A percentile compares a stretch with the other conserved stretches of the same genome.
These are phyloP conservation scores for Nemania abortiva DNA, from an alignment of 2,329 filamentous ascomycete genomes.

Conservation along the genomic window DNA sequence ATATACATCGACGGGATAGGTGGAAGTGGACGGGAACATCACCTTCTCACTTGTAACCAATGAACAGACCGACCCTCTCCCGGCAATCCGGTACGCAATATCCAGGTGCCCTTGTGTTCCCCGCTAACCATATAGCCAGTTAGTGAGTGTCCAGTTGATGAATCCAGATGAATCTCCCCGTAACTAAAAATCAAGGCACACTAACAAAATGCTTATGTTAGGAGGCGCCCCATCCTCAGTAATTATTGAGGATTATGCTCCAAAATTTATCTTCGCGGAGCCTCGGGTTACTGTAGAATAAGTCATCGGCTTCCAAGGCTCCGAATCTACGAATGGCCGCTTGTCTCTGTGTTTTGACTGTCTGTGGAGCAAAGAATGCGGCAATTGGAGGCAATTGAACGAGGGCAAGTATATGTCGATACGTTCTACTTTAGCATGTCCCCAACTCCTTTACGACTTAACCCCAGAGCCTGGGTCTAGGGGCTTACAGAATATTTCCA, in stretches of 20 bases:
- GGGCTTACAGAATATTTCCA: not conserved
- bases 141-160: slow-evolving; percentile 14
- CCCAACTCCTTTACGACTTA: not conserved
- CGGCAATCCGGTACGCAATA: slow-evolving; percentile 27
- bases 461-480: not conserved
- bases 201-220: slow-evolving; percentile 9
- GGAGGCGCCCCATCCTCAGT: slow-evolving; percentile 1
- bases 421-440: not conserved
- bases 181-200: slow-evolving; percentile 13
- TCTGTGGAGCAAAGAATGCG: not conserved
- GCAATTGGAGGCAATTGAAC: not conserved
- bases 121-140: slow-evolving; percentile 17
- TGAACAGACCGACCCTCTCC: slow-evolving; percentile 26
- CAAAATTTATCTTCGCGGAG: not conserved
- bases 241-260: slow-evolving; percentile 6
- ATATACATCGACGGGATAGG: slow-evolving; percentile 22
- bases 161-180: slow-evolving; percentile 19
- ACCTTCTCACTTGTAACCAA: slow-evolving; percentile 24
- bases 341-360: not conserved
- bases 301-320: slow-evolving; percentile 1
- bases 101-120: slow-evolving; percentile 24
- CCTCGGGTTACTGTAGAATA: not conserved
- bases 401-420: not conserved
- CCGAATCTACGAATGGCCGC: not conserved
- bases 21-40: slow-evolving; percentile 21